These are phyloP conservation scores for Croton laevigatus DNA, from an alignment of 441 rosid species.

Conservation along the genomic window DNA sequence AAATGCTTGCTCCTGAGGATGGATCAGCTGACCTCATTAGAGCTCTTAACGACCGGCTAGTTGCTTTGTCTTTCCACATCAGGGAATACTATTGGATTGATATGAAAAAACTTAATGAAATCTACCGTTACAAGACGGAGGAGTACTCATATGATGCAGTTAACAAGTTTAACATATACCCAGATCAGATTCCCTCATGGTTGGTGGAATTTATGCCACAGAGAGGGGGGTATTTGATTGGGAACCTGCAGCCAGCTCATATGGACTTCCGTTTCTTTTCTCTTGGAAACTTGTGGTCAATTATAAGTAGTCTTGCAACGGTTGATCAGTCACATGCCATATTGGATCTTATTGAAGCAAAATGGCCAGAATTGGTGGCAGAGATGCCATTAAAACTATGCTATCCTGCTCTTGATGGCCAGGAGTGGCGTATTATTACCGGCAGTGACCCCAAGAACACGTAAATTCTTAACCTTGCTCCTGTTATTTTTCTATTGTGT, in stretches of 20 bases:
- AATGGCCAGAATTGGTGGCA: slow-evolving; percentile 38
- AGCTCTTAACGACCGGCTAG: slow-evolving; percentile 78
- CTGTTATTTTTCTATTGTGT: background rate
- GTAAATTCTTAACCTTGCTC: slow-evolving; percentile 20
- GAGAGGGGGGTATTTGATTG: slow-evolving; percentile 43
- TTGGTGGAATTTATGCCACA: slow-evolving; percentile 41
- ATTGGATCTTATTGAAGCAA: slow-evolving; percentile 43
- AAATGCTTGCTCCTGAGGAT: slow-evolving; percentile 83
- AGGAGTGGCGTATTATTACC: slow-evolving; percentile 43
- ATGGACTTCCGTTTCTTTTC: slow-evolving; percentile 50
- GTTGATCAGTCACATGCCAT: slow-evolving; percentile 38
- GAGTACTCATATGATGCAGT: slow-evolving; percentile 90
- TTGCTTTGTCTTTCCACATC: slow-evolving; percentile 82
- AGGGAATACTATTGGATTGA: slow-evolving; percentile 74
- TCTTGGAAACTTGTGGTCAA: slow-evolving; percentile 44
- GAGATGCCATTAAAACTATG: slow-evolving; percentile 43
- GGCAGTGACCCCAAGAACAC: slow-evolving; percentile 48
- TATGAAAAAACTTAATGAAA: slow-evolving; percentile 38
- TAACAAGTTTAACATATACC: slow-evolving; percentile 87
- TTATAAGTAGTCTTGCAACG: slow-evolving; percentile 40
- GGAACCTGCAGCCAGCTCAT: slow-evolving; percentile 48
- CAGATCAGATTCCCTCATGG: slow-evolving; percentile 53
- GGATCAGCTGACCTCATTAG: slow-evolving; percentile 72
- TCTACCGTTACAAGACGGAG: slow-evolving; percentile 42
- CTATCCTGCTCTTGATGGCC: slow-evolving; percentile 42